A percentile compares a stretch with the other conserved stretches of the same genome.
Conservation (phyloP, 176 grass and related monocot genomes). For the Oryza nivara region DNA sequence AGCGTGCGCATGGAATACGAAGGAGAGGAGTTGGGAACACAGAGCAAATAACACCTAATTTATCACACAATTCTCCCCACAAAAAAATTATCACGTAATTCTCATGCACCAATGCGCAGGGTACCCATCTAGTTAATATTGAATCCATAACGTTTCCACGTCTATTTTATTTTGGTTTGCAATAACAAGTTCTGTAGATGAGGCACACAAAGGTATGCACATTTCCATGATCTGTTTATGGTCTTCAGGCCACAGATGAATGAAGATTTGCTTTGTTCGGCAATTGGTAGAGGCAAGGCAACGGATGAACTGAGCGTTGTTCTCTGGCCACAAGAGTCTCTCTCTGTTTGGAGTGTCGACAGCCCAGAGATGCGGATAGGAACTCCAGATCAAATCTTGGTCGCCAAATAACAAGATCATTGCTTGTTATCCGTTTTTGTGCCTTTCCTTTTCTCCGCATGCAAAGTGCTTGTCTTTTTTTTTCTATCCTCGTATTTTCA, state of each 20-base stretch:
- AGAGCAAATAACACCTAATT: no score
- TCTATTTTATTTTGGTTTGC: neutral
- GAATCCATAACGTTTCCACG: no score
- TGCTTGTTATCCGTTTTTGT: neutral
- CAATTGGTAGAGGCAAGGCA: neutral
- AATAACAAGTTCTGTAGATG: neutral
- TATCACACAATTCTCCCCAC: no score
- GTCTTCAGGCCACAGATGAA: neutral
- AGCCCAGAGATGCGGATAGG: slow-evolving; percentile 19
- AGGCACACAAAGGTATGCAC: neutral
- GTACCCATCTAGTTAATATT: neutral
- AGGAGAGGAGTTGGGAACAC: no score
- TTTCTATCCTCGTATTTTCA: no score
- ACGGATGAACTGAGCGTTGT: neutral
- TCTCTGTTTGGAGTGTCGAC: neutral
- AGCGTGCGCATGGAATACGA: no score
- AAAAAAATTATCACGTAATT: no score
- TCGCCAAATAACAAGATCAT: neutral
- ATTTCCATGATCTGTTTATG: neutral
- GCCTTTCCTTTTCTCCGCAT: neutral
- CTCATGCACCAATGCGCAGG: no score
- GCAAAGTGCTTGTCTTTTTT: neutral
- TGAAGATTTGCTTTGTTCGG: neutral
- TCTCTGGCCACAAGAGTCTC: slow-evolving; percentile 4
- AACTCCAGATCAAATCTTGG: neutral